These are phyloP conservation scores for Psidium friedrichsthalianum DNA, from an alignment of 345 rosid species.

Conservation along the genomic window DNA sequence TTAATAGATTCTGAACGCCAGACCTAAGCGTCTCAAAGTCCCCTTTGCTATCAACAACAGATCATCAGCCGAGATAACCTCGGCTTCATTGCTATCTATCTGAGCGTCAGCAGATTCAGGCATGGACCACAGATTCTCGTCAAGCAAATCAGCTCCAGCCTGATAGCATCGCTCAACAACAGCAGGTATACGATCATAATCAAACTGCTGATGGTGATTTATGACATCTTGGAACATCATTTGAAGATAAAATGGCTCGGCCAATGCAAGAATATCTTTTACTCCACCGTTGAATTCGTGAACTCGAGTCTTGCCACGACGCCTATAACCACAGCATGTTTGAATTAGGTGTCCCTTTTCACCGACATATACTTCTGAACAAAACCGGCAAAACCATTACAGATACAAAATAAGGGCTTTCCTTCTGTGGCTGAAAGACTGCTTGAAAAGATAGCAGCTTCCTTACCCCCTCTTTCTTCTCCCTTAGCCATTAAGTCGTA, in stretches of 20 bases:
- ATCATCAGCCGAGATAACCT: conserved; percentile 30
- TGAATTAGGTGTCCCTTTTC: conserved; percentile 78
- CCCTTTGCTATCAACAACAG: conserved; percentile 31
- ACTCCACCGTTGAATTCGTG: conserved; percentile 70
- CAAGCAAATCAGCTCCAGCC: conserved; percentile 51
- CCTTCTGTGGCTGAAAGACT: not conserved
- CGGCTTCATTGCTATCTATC: conserved; percentile 15
- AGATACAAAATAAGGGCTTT: not conserved
- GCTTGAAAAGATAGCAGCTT: not conserved
- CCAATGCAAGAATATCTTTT: conserved; percentile 54
- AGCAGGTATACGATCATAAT: conserved; percentile 68
- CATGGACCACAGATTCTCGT: conserved; percentile 12
- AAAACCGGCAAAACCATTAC: conserved; percentile 42
- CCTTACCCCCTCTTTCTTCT: not conserved
- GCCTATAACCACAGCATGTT: conserved; percentile 61
- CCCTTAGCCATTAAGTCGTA: not conserved
- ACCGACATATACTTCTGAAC: conserved; percentile 73
- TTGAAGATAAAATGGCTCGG: conserved; percentile 49
- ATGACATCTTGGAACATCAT: conserved; percentile 54
- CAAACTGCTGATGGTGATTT: conserved; percentile 59
- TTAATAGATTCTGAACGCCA: conserved; percentile 41
- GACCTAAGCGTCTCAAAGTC: conserved; percentile 43
- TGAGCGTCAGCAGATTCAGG: not conserved
- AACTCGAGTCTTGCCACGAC: conserved; percentile 45
- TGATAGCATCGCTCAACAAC: conserved; percentile 77